Conservation (phyloP, 2,329 filamentous ascomycete genomes). For the Exophiala dermatitidis region DNA sequence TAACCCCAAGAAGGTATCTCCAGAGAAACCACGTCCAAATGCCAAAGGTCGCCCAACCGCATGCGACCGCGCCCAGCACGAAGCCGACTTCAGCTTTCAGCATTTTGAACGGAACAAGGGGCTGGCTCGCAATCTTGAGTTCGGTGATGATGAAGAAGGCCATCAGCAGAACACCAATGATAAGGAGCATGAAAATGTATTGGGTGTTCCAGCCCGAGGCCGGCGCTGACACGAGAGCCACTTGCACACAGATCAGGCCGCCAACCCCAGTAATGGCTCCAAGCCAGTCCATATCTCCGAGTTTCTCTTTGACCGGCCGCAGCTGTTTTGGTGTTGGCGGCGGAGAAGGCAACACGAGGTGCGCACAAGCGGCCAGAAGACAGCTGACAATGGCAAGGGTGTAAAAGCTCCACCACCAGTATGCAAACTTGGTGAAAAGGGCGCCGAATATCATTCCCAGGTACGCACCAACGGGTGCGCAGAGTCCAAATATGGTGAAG, state of each 20-base stretch:
- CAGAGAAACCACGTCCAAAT: conserved; percentile 40
- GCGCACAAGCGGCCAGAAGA: conserved; percentile 30
- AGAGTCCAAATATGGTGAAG: conserved; percentile 43
- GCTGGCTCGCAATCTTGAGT: conserved; percentile 35
- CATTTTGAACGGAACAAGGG: conserved; percentile 43
- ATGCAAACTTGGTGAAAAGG: conserved; percentile 29
- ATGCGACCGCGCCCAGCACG: conserved; percentile 48
- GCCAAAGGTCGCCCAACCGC: conserved; percentile 48
- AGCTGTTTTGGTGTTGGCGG: conserved; percentile 24
- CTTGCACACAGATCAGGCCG: conserved; percentile 53
- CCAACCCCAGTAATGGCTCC: conserved; percentile 40
- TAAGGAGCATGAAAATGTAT: conserved; percentile 45
- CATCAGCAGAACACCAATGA: conserved; percentile 43
- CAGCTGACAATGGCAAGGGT: conserved; percentile 34
- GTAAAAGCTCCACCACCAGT: conserved; percentile 45
- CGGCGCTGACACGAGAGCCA: conserved; percentile 56
- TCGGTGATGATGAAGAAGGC: conserved; percentile 44
- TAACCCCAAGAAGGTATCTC: conserved; percentile 31
- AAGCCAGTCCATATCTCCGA: conserved; percentile 34
- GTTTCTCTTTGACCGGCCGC: conserved; percentile 26
- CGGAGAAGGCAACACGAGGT: conserved; percentile 33
- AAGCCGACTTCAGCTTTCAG: conserved; percentile 45
- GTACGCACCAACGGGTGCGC: conserved; percentile 39
- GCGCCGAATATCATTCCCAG: conserved; percentile 29
- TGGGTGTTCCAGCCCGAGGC: conserved; percentile 49